phyloP scores from a whole-genome alignment of 2,329 filamentous ascomycete genomes.

The Paracorniculantispora psalliotae region DNA sequence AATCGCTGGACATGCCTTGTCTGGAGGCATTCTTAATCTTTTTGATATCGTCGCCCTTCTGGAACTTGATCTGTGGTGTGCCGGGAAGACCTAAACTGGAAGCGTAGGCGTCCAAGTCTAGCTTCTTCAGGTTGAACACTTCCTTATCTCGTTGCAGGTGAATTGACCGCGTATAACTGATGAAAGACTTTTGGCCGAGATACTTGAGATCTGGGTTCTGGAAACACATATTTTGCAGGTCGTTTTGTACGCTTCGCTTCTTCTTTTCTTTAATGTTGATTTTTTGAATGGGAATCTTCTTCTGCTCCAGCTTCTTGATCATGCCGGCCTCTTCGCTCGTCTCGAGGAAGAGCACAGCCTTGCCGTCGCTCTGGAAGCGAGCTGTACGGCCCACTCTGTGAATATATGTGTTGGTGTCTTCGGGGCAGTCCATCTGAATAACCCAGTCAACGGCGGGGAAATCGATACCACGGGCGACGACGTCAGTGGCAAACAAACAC shows the following conservation, averaged over 20 bases:
- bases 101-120: constrained; percentile 83
- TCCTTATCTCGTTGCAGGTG: constrained; percentile 89
- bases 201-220: constrained; percentile 93
- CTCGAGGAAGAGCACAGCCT: constrained; percentile 85
- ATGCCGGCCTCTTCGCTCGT: constrained; percentile 92
- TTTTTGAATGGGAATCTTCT: constrained; percentile 81
- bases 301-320: constrained; percentile 75
- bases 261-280: constrained; percentile 88
- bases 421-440: constrained; percentile 95
- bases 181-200: constrained; percentile 90
- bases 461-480: constrained; percentile 88
- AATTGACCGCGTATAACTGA: constrained; percentile 80
- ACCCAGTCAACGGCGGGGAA: constrained; percentile 98
- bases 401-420: constrained; percentile 96
- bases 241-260: constrained; percentile 76
- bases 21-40: constrained; percentile 81
- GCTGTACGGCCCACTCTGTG: constrained; percentile 92
- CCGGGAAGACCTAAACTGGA: constrained; percentile 83
- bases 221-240: constrained; percentile 93
- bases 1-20: constrained; percentile 58
- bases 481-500: constrained; percentile 92
- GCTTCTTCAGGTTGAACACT: constrained; percentile 76
- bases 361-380: constrained; percentile 82
- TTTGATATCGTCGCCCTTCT: constrained; percentile 85
- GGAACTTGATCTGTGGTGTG: constrained; percentile 86